A percentile compares a stretch with the other conserved stretches of the same genome.
Conservation (phyloP, 768 basidiomycete species). For the Boletus eberwhitei region DNA sequence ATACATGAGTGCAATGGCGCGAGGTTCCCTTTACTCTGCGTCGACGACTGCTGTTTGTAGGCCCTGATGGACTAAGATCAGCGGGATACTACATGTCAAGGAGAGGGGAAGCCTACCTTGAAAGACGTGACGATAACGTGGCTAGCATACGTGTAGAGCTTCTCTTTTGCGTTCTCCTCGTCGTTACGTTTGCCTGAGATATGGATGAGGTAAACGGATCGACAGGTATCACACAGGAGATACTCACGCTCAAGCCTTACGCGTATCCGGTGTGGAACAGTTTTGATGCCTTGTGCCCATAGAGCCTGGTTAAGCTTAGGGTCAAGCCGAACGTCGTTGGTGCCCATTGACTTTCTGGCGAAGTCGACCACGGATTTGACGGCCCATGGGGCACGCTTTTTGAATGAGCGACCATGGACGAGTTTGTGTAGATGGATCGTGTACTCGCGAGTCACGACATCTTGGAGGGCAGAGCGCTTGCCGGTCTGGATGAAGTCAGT, state of each 20-base stretch:
- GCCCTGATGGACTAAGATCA: slow-evolving; percentile 45
- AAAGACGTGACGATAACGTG: slow-evolving; percentile 75
- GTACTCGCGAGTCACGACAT: slow-evolving; percentile 98
- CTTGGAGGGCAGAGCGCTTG: slow-evolving; percentile 96
- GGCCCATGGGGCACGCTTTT: slow-evolving; percentile 96
- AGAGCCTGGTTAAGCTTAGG: slow-evolving; percentile 95
- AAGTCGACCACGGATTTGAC: slow-evolving; percentile 93
- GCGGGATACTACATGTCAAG: background rate
- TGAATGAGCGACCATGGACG: slow-evolving; percentile 90
- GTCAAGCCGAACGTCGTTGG: slow-evolving; percentile 88
- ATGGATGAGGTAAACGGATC: background rate
- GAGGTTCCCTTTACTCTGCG: slow-evolving; percentile 53
- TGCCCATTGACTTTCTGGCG: slow-evolving; percentile 94
- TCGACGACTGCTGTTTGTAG: slow-evolving; percentile 83
- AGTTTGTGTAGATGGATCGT: slow-evolving; percentile 97
- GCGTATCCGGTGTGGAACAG: slow-evolving; percentile 86
- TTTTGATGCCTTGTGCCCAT: slow-evolving; percentile 93
- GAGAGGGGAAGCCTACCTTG: slow-evolving; percentile 58
- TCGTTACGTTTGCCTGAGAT: slow-evolving; percentile 91
- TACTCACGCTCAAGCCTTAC: slow-evolving; percentile 89
- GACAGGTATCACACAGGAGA: background rate
- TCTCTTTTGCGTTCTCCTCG: slow-evolving; percentile 98
- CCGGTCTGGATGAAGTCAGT: slow-evolving; percentile 44
- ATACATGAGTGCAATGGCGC: slow-evolving; percentile 13
- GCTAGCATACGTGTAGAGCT: slow-evolving; percentile 89